phyloP scores from a whole-genome alignment of 2,329 filamentous ascomycete genomes.

The Pyrenophora graminea region DNA sequence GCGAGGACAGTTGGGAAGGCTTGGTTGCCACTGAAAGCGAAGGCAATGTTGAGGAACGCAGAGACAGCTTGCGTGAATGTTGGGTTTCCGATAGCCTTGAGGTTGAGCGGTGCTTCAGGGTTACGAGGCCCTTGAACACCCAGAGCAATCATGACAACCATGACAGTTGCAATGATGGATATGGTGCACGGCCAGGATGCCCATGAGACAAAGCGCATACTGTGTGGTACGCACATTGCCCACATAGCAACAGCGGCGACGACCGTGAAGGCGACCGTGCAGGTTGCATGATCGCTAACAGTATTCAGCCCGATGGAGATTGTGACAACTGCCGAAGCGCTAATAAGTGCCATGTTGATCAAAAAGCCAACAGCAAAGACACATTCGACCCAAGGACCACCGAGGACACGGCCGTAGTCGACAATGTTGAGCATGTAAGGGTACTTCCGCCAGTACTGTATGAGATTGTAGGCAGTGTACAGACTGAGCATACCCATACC shows the following conservation, averaged over 20 bases:
- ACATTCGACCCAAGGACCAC: constrained; percentile 31
- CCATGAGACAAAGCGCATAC: constrained; percentile 37
- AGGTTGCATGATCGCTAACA: constrained; percentile 33
- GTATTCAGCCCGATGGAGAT: constrained; percentile 37
- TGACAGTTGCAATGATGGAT: constrained; percentile 26
- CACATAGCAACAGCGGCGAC: constrained; percentile 32
- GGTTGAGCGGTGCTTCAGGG: constrained; percentile 24
- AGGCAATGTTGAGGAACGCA: constrained; percentile 35
- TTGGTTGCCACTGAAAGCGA: constrained; percentile 36
- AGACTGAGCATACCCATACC: constrained; percentile 32
- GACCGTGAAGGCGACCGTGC: constrained; percentile 34
- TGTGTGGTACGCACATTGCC: constrained; percentile 33
- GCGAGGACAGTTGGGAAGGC: constrained; percentile 34
- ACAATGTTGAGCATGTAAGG: constrained; percentile 38
- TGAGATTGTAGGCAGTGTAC: constrained; percentile 37
- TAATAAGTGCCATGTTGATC: constrained; percentile 38
- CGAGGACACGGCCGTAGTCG: constrained; percentile 35
- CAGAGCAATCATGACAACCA: constrained; percentile 35
- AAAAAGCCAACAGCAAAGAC: constrained; percentile 33
- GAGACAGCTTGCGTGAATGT: constrained; percentile 29
- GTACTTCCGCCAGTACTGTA: constrained; percentile 39
- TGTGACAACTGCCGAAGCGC: constrained; percentile 33
- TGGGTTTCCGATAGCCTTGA: constrained; percentile 29
- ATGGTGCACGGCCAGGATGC: constrained; percentile 33
- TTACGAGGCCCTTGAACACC: constrained; percentile 30